Base-by-base conservation (phyloP, 2,329 filamentous ascomycete genomes). In the Xylaria sp. region DNA sequence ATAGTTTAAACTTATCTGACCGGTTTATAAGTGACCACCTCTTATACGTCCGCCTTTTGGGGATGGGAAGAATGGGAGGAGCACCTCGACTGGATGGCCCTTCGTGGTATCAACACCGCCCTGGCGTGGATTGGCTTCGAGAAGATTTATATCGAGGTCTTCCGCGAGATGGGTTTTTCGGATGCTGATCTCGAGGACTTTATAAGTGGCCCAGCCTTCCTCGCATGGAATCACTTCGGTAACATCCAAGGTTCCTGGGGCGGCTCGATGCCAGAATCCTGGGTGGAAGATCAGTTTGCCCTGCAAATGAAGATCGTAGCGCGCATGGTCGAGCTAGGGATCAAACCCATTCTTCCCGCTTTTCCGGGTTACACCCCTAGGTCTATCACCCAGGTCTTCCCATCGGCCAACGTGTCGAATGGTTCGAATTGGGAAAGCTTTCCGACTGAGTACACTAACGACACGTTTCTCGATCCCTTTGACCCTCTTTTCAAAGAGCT, bases 241-340 rank as follows among this genome's bases (percentile, higher is more conserved):
- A 73, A 73, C 39, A 73, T 72, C 54, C 71, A 73, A 28, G 67
- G 70, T 9, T 72, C 71, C 20, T 73, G 71, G 71, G 71, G 71
- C 7, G 66, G 70, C 41, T 55, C 57, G 34, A 59, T 63, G 32
- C 67, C 65, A 9, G 44, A 58, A 37, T 70, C 69, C 18, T 73
- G 71, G 71, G 41, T 72, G 7, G 69, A 73, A 13, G 66, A 68
- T 25, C 71, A 72, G 46, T 72, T 68, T 50, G 52, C 69, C 3
- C 34, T 73, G 25, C 71, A 73, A 34, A 12, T 66, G 41, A 70
- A 72, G 41, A 73, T 73, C 13, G 58, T 73, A 32, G 25, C 50
- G 18, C 66, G 71, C 34, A 73, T 73, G 71, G 66, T 68, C 10
- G 71, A 73, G 67, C 66, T 73, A 7, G 71, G 70, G 0, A 73